Evolutionary conservation across 768 basidiomycete species (phyloP).

Genomic region (Agrocybe praecox): DNA sequence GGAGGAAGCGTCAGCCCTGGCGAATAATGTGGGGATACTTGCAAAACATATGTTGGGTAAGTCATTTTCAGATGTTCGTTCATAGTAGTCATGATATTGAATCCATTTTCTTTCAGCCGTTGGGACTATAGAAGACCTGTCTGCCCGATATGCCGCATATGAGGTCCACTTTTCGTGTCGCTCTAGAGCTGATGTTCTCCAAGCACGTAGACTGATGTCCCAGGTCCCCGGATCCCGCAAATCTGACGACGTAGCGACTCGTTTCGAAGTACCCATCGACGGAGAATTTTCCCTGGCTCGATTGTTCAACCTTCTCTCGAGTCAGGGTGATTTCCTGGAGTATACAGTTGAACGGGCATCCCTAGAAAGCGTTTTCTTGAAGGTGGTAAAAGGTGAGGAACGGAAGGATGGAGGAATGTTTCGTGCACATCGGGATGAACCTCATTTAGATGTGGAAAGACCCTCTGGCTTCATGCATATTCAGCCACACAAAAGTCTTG

Average conservation of each 20-base stretch:
- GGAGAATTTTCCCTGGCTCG: slow-evolving; percentile 53
- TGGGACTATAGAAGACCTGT: slow-evolving; percentile 64
- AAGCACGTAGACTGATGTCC: slow-evolving; percentile 63
- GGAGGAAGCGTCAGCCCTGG: slow-evolving; percentile 82
- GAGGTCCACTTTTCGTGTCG: slow-evolving; percentile 77
- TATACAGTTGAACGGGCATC: slow-evolving; percentile 74
- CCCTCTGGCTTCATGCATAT: not conserved
- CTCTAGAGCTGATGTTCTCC: slow-evolving; percentile 59
- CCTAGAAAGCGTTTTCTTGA: slow-evolving; percentile 73
- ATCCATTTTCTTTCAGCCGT: slow-evolving; percentile 46
- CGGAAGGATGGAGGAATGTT: slow-evolving; percentile 45
- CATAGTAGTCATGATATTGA: not conserved
- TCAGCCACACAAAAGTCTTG: not conserved
- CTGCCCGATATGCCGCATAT: slow-evolving; percentile 72
- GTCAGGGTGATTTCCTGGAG: slow-evolving; percentile 56
- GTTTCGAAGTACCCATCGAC: slow-evolving; percentile 69
- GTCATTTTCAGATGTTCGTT: slow-evolving; percentile 10
- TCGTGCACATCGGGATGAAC: not conserved
- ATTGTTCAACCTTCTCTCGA: slow-evolving; percentile 59
- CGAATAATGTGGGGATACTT: slow-evolving; percentile 78
- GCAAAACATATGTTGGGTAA: slow-evolving; percentile 70
- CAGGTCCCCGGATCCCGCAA: slow-evolving; percentile 60
- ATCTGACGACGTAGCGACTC: slow-evolving; percentile 75
- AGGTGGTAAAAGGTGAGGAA: slow-evolving; percentile 66
- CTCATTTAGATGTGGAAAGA: not conserved